Conservation (phyloP, 2,329 filamentous ascomycete genomes). For the Massarina eburnea region DNA sequence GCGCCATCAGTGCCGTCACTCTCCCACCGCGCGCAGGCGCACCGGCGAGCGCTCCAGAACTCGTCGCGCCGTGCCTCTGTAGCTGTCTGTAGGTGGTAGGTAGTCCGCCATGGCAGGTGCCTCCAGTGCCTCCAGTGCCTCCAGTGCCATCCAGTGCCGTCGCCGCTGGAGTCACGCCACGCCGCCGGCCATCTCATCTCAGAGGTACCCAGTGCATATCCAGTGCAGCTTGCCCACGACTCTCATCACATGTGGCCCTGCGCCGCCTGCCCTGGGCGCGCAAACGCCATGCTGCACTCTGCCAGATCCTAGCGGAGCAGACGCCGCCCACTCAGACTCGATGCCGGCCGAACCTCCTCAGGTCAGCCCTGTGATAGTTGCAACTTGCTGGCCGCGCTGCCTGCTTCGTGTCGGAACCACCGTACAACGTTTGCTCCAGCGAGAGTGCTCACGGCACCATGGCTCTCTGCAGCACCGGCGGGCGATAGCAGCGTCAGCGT, state of each 20-base stretch:
- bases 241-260: too few relatives aligned
- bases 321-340: constrained; percentile 24
- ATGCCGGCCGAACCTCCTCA: constrained; percentile 9
- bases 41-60: background rate
- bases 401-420: constrained; percentile 12
- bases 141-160: too few relatives aligned
- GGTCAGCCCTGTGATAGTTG: constrained; percentile 25
- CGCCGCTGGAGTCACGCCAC: too few relatives aligned
- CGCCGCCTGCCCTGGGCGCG: constrained; percentile 24
- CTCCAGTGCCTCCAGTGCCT: too few relatives aligned
- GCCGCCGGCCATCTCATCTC: too few relatives aligned
- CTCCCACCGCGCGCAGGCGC: background rate
- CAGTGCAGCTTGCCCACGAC: background rate
- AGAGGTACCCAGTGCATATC: too few relatives aligned
- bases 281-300: constrained; percentile 23
- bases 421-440: constrained; percentile 8
- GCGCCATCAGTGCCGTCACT: background rate
- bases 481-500: background rate
- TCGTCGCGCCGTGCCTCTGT: background rate
- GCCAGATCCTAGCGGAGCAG: constrained; percentile 31
- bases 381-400: constrained; percentile 7
- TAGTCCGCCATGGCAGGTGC: too few relatives aligned
- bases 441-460: constrained; percentile 6
- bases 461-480: constrained; percentile 3
- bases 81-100: background rate